Evolutionary conservation across 1,284 basidiomycete genomes (phyloP), one percentile per base, ranked within the genome.

Genomic region (Fomes fomentarius): DNA sequence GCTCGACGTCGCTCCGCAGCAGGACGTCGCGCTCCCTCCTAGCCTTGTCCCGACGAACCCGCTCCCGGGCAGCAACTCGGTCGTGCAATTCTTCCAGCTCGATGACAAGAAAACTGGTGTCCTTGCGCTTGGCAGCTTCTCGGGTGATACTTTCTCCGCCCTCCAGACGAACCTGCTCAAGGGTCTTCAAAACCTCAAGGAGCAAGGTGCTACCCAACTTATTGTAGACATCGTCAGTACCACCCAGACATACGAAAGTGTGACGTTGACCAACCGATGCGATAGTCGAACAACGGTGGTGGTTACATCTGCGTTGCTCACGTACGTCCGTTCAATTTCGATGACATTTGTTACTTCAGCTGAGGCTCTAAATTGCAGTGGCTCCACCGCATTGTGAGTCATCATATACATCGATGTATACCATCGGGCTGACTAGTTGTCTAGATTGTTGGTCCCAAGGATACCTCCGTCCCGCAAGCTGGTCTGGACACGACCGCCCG

Each of bases 231-330:
- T 85, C 57, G 82, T 65, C 24, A 33, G 65, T 61, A 15, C 21
- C 10, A n/a, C 40, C 33, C 5, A 22, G n/a, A n/a, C 10, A 14
- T 25, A 39, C 37, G 17, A 14, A 26, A 12, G 40, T 51, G 7
- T 26, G 19, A 12, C 12, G 5, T 14, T n/a, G n/a, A 50, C 47
- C 45, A 10, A 39, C 17, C 52, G 40, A 24, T 8, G 19, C 49
- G 14, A 15, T 51, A 83, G 82, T 78, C 79, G 5, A 83, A 84
- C 64, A 85, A 84, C 58, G 82, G 82, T 38, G 83, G 83, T 57
- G 83, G 82, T 8, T 84, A 79, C 66, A 81, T 85, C 55, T 86
- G 82, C 63, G 74, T 80, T 37, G 81, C 83, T 25, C 80, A 83
- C 68, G 82, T 83, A 60, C 67, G 81, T 66, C 31, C n/a, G n/a